A percentile compares a stretch with the other conserved stretches of the same genome.
Evolutionary conservation across 805 yeast species (phyloP).

Genomic region (Candida broadrunensis): DNA sequence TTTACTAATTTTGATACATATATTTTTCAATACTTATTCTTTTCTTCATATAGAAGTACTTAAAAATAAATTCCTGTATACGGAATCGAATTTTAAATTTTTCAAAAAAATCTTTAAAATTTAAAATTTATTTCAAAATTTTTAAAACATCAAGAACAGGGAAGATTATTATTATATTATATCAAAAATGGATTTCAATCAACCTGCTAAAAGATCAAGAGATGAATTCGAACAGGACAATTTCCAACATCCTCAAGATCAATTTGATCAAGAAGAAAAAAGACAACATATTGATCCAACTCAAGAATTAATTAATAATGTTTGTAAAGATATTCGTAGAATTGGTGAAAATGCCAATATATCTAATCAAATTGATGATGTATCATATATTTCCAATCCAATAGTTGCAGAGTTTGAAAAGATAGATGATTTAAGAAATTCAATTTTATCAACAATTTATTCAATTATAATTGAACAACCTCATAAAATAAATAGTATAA

Average conservation of each 20-base stretch:
- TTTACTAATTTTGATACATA: no score
- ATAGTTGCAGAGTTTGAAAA: slow-evolving; percentile 63
- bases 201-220: slow-evolving; percentile 23
- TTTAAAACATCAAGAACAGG: no score
- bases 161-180: no score
- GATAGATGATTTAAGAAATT: slow-evolving; percentile 56
- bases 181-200: background rate
- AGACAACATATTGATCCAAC: slow-evolving; percentile 40
- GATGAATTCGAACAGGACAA: slow-evolving; percentile 24
- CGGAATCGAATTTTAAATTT: no score
- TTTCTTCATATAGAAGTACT: no score
- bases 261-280: slow-evolving; percentile 15
- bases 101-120: no score
- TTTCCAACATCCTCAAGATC: slow-evolving; percentile 4
- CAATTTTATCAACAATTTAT: slow-evolving; percentile 59
- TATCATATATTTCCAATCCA: slow-evolving; percentile 66
- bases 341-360: slow-evolving; percentile 42
- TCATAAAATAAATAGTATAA: slow-evolving; percentile 74
- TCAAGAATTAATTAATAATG: slow-evolving; percentile 38
- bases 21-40: no score
- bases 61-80: no score
- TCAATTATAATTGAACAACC: slow-evolving; percentile 87
- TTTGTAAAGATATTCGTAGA: slow-evolving; percentile 43
- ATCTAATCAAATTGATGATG: slow-evolving; percentile 41
- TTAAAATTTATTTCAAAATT: no score